Evolutionary conservation across 495 filamentous ascomycete genomes (phyloP).

Genomic region (Neurospora pannonica): DNA sequence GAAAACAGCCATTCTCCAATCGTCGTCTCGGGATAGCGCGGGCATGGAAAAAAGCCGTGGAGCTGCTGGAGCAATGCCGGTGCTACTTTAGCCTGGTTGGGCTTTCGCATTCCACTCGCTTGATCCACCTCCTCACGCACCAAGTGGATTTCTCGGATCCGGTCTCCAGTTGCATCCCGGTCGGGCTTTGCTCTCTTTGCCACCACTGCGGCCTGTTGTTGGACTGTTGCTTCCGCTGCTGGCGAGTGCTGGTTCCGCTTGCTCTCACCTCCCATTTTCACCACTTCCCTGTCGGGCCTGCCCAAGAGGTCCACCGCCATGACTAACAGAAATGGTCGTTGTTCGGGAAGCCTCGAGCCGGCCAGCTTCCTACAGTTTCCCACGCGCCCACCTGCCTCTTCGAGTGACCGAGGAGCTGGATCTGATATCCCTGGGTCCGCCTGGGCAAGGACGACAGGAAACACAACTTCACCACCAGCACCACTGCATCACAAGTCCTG

Average conservation of each 20-base stretch:
- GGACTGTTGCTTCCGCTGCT: neutral
- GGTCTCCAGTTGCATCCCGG: neutral
- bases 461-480: neutral
- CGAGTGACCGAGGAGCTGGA: neutral
- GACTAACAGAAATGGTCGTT: neutral
- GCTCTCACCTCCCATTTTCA: neutral
- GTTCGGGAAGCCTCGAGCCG: neutral
- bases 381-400: neutral
- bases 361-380: neutral
- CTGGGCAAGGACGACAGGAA: neutral
- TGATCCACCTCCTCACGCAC: neutral
- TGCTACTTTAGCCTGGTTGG: neutral
- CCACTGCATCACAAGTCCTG: neutral
- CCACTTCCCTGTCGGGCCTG: neutral
- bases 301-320: neutral
- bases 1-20: neutral
- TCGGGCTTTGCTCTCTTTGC: neutral
- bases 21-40: neutral
- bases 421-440: neutral
- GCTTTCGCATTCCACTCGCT: neutral
- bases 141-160: neutral
- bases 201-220: neutral
- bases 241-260: neutral
- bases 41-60: neutral
- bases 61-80: neutral